These are phyloP conservation scores for Paramecium primaurelia DNA, from an alignment of 73 alveolate species.

Conservation along the genomic window DNA sequence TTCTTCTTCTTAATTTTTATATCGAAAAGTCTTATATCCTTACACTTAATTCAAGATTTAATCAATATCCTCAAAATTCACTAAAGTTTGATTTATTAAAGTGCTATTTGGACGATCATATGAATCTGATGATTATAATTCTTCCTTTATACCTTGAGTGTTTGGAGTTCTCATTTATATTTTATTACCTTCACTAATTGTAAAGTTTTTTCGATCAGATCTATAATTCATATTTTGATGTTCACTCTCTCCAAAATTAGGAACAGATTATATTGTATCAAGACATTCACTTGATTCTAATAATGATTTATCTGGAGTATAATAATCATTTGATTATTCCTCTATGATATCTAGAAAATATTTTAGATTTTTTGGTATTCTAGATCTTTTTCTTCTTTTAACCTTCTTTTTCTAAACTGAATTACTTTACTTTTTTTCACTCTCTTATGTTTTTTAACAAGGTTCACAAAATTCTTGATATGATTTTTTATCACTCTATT, in stretches of 20 bases:
- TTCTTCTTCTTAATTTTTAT: conserved; percentile 30
- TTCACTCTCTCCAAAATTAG: not conserved
- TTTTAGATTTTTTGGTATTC: conserved; percentile 2
- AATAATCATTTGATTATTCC: conserved; percentile 42
- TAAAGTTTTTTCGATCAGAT: not conserved
- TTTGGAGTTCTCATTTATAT: not conserved
- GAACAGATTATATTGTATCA: conserved; percentile 8
- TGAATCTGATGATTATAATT: not conserved
- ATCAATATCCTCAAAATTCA: conserved; percentile 23
- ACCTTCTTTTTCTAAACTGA: not conserved
- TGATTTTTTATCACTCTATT: not conserved
- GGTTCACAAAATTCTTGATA: conserved; percentile 2
- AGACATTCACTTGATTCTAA: not conserved
- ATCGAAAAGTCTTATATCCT: not conserved
- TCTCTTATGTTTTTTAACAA: conserved; percentile 10
- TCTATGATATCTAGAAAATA: conserved; percentile 32
- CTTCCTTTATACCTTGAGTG: not conserved
- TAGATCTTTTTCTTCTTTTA: conserved; percentile 39
- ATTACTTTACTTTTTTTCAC: not conserved
- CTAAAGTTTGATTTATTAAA: not conserved
- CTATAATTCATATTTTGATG: not conserved
- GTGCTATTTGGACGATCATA: not conserved
- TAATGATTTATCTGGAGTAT: conserved; percentile 19
- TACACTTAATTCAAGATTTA: not conserved
- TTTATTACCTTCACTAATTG: not conserved